A percentile compares a stretch with the other conserved stretches of the same genome.
Evolutionary conservation across 2,329 filamentous ascomycete genomes (phyloP).

Genomic region (Corynespora cassiicola): DNA sequence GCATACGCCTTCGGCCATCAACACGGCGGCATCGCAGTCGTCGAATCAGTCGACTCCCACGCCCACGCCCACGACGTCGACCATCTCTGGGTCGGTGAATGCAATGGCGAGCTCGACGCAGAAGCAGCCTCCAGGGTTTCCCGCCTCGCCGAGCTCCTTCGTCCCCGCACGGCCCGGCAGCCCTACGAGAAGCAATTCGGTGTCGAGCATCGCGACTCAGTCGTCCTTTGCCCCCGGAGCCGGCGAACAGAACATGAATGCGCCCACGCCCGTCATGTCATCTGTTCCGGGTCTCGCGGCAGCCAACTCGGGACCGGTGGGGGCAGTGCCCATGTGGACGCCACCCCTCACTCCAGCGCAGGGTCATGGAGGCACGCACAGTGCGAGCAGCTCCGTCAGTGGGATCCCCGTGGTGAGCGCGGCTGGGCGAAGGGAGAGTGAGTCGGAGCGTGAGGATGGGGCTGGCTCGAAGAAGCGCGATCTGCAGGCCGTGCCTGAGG

Average conservation of each 20-base stretch:
- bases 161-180: conserved; percentile 70
- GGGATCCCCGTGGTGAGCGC: conserved; percentile 52
- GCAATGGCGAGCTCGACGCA: conserved; percentile 61
- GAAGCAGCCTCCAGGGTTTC: conserved; percentile 57
- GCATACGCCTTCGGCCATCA: conserved; percentile 47
- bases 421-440: conserved; percentile 33
- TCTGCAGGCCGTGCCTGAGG: conserved; percentile 43
- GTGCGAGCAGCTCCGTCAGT: conserved; percentile 61
- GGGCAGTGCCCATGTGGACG: conserved; percentile 75
- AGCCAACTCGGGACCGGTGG: conserved; percentile 66
- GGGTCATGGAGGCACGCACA: conserved; percentile 52
- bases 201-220: conserved; percentile 78
- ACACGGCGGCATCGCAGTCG: conserved; percentile 46
- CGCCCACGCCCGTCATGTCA: conserved; percentile 79
- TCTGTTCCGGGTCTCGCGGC: conserved; percentile 79
- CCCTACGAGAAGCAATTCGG: conserved; percentile 83
- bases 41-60: conserved; percentile 72
- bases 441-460: conserved; percentile 43
- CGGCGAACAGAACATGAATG: conserved; percentile 62
- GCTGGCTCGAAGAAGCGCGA: conserved; percentile 43
- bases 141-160: conserved; percentile 65
- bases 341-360: conserved; percentile 83
- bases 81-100: conserved; percentile 62
- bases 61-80: conserved; percentile 72
- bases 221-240: conserved; percentile 52